Evolutionary conservation across 371 early-diverging fungal genomes (phyloP).

Genomic region (Funneliformis caledonium): DNA sequence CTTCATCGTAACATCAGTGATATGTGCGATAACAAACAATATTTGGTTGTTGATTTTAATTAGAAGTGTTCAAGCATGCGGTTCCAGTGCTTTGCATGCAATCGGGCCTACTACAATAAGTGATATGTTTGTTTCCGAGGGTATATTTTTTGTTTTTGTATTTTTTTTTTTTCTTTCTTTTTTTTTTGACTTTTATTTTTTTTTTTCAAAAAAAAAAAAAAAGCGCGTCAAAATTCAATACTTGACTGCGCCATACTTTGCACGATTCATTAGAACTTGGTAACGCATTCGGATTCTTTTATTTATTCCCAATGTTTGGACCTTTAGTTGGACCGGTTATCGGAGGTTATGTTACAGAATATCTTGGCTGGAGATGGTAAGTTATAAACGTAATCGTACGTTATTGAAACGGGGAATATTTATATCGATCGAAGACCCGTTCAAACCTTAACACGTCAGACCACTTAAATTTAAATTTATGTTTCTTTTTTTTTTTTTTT

Average conservation of each 20-base stretch:
- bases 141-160: background rate
- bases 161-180: too few species aligned
- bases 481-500: background rate
- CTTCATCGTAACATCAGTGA: constrained; percentile 64
- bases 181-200: background rate
- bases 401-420: too few species aligned
- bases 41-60: constrained; percentile 61
- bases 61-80: constrained; percentile 70
- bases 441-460: too few species aligned
- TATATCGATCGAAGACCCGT: too few species aligned
- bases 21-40: constrained; percentile 63
- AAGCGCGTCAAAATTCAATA: too few species aligned
- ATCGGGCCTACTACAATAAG: background rate
- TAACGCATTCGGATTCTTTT: constrained; percentile 24
- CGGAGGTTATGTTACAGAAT: constrained; percentile 19
- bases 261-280: constrained; percentile 24
- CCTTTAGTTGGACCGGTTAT: constrained; percentile 7
- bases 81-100: constrained; percentile 52
- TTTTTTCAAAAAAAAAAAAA: background rate
- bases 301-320: constrained; percentile 17
- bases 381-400: too few species aligned
- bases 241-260: too few species aligned
- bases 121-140: background rate
- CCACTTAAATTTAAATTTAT: too few species aligned
- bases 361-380: constrained; percentile 28